Evolutionary conservation across 177 flowering plant genomes (phyloP).

Genomic region (Vitis hybrid): DNA sequence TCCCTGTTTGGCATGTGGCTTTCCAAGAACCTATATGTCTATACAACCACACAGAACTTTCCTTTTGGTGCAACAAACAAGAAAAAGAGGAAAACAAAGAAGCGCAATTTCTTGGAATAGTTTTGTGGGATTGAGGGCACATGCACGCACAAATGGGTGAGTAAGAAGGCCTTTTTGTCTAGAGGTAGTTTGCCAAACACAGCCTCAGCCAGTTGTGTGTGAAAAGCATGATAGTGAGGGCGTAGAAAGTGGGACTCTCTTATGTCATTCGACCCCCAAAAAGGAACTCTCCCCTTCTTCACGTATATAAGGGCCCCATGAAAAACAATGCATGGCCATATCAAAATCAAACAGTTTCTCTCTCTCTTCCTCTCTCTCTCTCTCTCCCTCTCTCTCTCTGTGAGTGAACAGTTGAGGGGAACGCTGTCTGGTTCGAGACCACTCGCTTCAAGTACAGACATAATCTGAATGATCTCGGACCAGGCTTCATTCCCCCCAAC

Average conservation of each 20-base stretch:
- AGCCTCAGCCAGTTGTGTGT: slow-evolving; percentile 5
- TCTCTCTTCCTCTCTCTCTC: slow-evolving; percentile 5
- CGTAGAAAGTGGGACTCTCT: slow-evolving; percentile 17
- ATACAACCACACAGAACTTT: no score
- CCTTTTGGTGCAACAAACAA: no score
- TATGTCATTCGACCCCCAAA: slow-evolving; percentile 26
- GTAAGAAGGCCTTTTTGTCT: no score
- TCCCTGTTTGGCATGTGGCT: no score
- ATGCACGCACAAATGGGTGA: no score
- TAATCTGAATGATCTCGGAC: slow-evolving; percentile 52
- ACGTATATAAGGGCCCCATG: slow-evolving; percentile 43
- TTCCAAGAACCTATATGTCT: no score
- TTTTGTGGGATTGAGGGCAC: no score
- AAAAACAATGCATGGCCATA: slow-evolving; percentile 40
- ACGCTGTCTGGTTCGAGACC: slow-evolving; percentile 67
- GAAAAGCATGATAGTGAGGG: slow-evolving; percentile 21
- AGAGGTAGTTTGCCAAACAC: slow-evolving; percentile 2
- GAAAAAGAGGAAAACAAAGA: no score
- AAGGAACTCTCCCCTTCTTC: slow-evolving; percentile 21
- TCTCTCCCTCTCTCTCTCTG: neutral
- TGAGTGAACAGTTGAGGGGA: slow-evolving; percentile 43
- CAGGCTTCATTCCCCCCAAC: slow-evolving; percentile 87
- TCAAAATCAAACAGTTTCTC: slow-evolving; percentile 24
- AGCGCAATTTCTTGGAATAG: no score
- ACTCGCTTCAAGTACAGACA: slow-evolving; percentile 14